Conservation (phyloP, 2,329 filamentous ascomycete species). For the Claviceps citrina region DNA sequence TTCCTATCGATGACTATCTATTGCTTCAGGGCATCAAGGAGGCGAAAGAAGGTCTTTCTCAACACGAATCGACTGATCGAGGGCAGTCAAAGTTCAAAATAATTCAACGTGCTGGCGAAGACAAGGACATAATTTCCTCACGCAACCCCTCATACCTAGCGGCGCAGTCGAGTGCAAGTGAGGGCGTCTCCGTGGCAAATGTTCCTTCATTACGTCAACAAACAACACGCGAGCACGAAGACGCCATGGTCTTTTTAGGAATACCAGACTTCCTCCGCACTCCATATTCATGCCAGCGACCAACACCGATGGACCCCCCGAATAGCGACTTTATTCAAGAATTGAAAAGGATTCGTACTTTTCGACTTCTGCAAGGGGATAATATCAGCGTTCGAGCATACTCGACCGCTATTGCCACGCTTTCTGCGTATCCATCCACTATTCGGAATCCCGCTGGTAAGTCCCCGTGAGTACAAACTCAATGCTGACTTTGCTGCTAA, state of each 20-base stretch:
- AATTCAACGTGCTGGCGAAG: constrained; percentile 11
- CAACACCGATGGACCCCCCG: constrained; percentile 51
- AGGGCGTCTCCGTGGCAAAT: neutral
- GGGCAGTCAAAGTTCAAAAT: constrained; percentile 4
- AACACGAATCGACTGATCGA: neutral
- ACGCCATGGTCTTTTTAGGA: constrained; percentile 35
- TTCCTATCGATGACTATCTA: constrained; percentile 36
- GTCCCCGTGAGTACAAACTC: constrained; percentile 6
- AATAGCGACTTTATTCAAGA: constrained; percentile 63
- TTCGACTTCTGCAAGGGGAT: constrained; percentile 57
- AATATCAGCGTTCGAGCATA: constrained; percentile 74
- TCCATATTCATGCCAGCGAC: constrained; percentile 65
- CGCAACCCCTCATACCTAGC: neutral
- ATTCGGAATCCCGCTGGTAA: constrained; percentile 28
- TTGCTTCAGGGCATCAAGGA: constrained; percentile 35
- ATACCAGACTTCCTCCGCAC: constrained; percentile 50
- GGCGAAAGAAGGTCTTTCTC: neutral
- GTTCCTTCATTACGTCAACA: constrained; percentile 38
- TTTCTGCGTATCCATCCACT: constrained; percentile 61
- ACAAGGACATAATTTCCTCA: constrained; percentile 4
- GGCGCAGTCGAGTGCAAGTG: neutral
- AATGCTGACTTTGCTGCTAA: neutral
- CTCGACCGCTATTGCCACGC: constrained; percentile 66
- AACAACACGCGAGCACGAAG: constrained; percentile 67
- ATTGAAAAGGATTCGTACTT: constrained; percentile 57